Percentiles rank a stretch among this genome's conserved stretches.
These are phyloP conservation scores for Neonectria coccinea DNA, from an alignment of 2,329 filamentous ascomycete species.

Conservation along the genomic window DNA sequence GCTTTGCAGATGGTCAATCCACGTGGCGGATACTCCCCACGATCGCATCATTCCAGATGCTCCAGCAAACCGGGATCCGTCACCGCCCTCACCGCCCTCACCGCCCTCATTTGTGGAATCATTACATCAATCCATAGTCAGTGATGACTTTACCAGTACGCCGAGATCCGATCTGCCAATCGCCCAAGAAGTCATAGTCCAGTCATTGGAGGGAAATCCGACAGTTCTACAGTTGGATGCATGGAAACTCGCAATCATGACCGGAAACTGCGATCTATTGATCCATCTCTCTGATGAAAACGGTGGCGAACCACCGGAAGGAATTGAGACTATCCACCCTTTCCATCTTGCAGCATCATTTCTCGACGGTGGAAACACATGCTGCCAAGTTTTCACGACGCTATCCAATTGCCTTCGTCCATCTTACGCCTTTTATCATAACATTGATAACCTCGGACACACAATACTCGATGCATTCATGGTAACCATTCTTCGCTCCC, in stretches of 20 bases:
- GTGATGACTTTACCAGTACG: conserved; percentile 11
- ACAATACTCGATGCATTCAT: conserved; percentile 21
- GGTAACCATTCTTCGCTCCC: conserved; percentile 16
- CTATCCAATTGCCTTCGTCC: accelerated
- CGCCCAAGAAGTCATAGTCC: not conserved
- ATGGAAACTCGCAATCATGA: conserved; percentile 30
- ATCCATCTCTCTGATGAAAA: not conserved
- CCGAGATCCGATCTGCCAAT: conserved; percentile 12
- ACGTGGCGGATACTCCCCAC: not conserved
- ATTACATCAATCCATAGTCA: not conserved
- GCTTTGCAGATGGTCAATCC: conserved; percentile 25
- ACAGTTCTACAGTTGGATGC: conserved; percentile 4
- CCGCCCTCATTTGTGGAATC: conserved; percentile 11
- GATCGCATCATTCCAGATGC: not conserved
- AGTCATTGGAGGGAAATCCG: conserved; percentile 1
- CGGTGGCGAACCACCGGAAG: not conserved
- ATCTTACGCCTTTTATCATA: conserved; percentile 2
- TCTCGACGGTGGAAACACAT: conserved; percentile 2
- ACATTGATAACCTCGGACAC: conserved; percentile 18
- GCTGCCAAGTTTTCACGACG: not conserved
- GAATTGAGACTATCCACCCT: not conserved
- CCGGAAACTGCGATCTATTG: conserved; percentile 6
- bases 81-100: not conserved
- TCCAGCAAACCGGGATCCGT: not conserved
- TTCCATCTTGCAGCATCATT: conserved; percentile 28